Evolutionary conservation across 2,329 filamentous ascomycete genomes (phyloP), one percentile per base, ranked within the genome.

Genomic region (Cladophialophora psammophila): DNA sequence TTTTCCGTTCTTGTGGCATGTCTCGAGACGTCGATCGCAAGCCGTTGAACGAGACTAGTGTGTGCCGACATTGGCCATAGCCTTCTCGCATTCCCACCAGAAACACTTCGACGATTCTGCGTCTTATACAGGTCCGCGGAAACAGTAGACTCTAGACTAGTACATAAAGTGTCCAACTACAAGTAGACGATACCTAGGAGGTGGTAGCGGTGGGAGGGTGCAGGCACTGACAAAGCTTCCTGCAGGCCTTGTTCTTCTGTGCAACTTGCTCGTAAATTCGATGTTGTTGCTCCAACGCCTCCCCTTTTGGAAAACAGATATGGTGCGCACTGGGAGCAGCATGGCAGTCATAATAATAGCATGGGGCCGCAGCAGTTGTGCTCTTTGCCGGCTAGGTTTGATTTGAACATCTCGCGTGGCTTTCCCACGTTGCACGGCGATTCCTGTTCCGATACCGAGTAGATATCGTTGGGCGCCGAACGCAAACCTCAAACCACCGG

Each of bases 401-500:
- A 26, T 40, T 59, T 15, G 35, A 15, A 57, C 34, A 26, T 36
- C 55, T 26, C 34, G 34, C 18, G 18, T 36, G 35, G 55, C 32
- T 36, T 38, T 38, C 55, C 54, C 55, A 58, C 38, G 32, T 58
- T 36, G 36, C 55, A 35, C 45, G 45, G 45, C 45, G 45, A 50
- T 50, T 50, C 26, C 45, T 50, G 18, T 50, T 50, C 45, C 45
- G 45, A 20, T 50, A 26, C 26, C 26, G 26, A 26, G 26, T 26
- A 50, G 45, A 50, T 12, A 26, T 18, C 35, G 55, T 55, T 34
- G 52, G 52, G 6, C 31, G 7, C 20, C 18, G 40, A 38, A 34
- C 9, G 15, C 12, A 34, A 58, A 57, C 20, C 34, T 64, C 60
- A 63, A 68, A 65, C 62, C 58, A 42, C 48, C 58, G 54, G 15